Evolutionary conservation across 2,329 filamentous ascomycete species (phyloP), one percentile per base, ranked within the genome.

Genomic region (Alternaria triticimaculans): DNA sequence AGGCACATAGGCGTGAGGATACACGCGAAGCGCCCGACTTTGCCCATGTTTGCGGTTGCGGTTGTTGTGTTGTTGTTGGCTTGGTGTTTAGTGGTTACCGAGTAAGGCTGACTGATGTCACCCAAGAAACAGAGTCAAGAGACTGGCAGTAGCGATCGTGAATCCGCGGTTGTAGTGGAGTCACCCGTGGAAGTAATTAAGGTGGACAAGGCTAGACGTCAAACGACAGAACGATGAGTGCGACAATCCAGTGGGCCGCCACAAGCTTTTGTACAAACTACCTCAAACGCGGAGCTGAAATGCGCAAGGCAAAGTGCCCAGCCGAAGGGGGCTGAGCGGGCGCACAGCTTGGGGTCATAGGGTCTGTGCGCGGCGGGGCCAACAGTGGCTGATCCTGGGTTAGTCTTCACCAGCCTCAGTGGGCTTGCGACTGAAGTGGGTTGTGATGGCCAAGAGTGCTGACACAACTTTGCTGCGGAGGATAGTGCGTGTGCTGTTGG

Each of bases 1-100:
- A 97, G 87, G 68, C 88, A 84, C 82, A 97, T 94, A 64, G 95
- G 95, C 84, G 94, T 84, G 82, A 92, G 88, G 82, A 98, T 96
- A 83, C 94, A 97, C 80, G 92, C 84, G 74, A 95, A 88, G 77
- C 95, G 89, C 72, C 93, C 94, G 76, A 87, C 85, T 82, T 90
- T 89, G 67, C 89, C 89, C 90, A 92, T 92, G 33, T 66, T 84
- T 73, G 71, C 72, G 69, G 68, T 66, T 11, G 56, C 60, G 37
- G 30, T 21, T 20, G 20, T 12, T 7, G 55, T 37, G 55, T 37
- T 57, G 43, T 25, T 26, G 33, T 18, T 20, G 45, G 55, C 58
- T 61, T 28, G 11, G 23, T 51, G 30, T 43, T 41, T 60, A 41
- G 55, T 44, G 51, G 58, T 58, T 56, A 57, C 44, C 12, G 50